Evolutionary conservation across 805 yeast genomes (phyloP), one percentile per base, ranked within the genome.

Genomic region (Kazachstania psychrophila): DNA sequence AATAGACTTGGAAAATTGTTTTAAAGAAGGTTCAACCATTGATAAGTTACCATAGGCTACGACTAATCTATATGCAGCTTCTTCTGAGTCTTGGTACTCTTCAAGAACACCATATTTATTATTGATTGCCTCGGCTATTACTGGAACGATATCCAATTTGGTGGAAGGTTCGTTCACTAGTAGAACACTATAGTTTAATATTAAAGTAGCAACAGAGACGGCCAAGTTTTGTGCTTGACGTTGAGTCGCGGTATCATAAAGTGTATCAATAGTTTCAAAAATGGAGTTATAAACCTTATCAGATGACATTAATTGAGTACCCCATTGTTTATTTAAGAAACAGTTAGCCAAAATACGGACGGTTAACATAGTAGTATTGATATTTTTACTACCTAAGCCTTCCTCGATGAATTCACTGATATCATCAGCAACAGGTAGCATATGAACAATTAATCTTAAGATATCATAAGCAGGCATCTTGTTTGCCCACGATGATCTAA

Each of bases 31-130:
- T 26, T 63, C 64, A 2, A 60, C 45, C 5, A 57, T 54, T 14
- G 69, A 48, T 25, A 77, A 44, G 32, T 84, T 82, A 3, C 92
- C 94, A 39, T 66, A 68, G 0, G 81, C 77, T 18, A 83, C 65
- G 9, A 70, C 44, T 16, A 77, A 45, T 50, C 95, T 68, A 54
- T 83, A 84, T 0, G 76, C 73, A 2, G 87, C 73, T 56, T 84
- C 95, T 27, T 75, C 69, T 26, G 71, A 71, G 1, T 60, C 48
- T 24, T 50, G 54, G 20, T 51, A 51, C 2, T 45, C 41, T 7
- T 61, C 58, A 7, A 62, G 47, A 3, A 47, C 45, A 4, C 55
- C 59, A 31, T 52, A 55, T 19, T 54, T 54, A 0, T 43, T 40
- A 23, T 56, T 54, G 9, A 62, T 33, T 1, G 52, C 51, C 15